phyloP scores from a whole-genome alignment of 2,329 filamentous ascomycete species.

The Byssothecium circinans region DNA sequence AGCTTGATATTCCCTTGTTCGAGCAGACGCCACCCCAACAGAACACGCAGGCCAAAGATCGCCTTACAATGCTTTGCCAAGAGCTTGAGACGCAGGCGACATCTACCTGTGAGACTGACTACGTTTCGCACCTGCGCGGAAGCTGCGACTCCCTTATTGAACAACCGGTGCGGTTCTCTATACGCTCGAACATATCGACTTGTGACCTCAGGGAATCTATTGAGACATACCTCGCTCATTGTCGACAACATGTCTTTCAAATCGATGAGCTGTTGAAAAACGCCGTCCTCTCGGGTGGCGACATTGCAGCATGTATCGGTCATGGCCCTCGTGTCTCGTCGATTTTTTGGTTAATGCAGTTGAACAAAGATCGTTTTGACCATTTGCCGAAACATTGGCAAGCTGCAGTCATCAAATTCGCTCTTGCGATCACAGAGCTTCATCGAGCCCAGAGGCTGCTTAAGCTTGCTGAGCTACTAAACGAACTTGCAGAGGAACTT shows the following conservation, averaged over 20 bases:
- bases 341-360: slow-evolving; percentile 27
- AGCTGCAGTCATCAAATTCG: slow-evolving; percentile 25
- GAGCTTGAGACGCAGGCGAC: slow-evolving; percentile 10
- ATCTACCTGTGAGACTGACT: slow-evolving; percentile 19
- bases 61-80: slow-evolving; percentile 17
- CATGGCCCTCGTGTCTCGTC: slow-evolving; percentile 24
- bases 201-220: slow-evolving; percentile 5
- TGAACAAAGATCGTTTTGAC: slow-evolving; percentile 21
- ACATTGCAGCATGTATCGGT: slow-evolving; percentile 5
- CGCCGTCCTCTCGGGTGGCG: slow-evolving; percentile 1
- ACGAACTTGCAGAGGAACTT: slow-evolving; percentile 40
- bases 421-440: slow-evolving; percentile 26
- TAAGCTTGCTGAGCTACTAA: slow-evolving; percentile 10
- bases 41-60: neutral
- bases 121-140: slow-evolving; percentile 18
- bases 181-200: neutral
- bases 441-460: slow-evolving; percentile 35
- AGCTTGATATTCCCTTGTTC: slow-evolving; percentile 4
- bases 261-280: slow-evolving; percentile 9
- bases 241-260: slow-evolving; percentile 12
- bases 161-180: neutral
- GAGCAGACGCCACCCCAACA: neutral
- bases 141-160: slow-evolving; percentile 22
- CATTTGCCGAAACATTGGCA: slow-evolving; percentile 26
- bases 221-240: slow-evolving; percentile 12